Conservation (phyloP, 768 basidiomycete species). For the Chalciporus pseudorubinellus region DNA sequence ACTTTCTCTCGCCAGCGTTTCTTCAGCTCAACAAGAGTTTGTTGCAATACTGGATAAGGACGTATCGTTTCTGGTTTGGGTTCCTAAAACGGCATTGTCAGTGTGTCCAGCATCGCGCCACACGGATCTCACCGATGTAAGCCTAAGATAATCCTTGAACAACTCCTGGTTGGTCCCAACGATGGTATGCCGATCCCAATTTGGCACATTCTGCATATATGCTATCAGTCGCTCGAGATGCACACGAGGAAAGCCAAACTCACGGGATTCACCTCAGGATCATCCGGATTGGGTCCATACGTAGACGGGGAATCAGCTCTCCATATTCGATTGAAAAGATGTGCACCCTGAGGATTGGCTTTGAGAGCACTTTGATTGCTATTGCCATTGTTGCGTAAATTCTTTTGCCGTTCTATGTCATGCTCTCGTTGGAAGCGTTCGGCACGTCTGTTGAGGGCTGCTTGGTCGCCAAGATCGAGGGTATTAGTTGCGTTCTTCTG, state of each 20-base stretch:
- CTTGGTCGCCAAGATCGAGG: conserved; percentile 62
- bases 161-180: conserved; percentile 86
- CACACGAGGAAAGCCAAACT: conserved; percentile 24
- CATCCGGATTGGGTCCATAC: conserved; percentile 48
- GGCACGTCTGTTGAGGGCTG: conserved; percentile 72
- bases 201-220: conserved; percentile 75
- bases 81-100: conserved; percentile 54
- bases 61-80: conserved; percentile 94
- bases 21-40: conserved; percentile 85
- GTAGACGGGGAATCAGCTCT: conserved; percentile 50
- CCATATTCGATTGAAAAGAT: conserved; percentile 48
- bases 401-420: conserved; percentile 75
- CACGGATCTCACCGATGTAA: conserved; percentile 71
- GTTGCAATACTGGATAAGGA: conserved; percentile 78
- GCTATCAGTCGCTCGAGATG: conserved; percentile 7
- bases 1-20: conserved; percentile 78
- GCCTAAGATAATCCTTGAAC: conserved; percentile 93
- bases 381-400: conserved; percentile 29
- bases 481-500: conserved; percentile 36
- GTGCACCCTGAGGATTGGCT: conserved; percentile 48
- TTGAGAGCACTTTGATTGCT: conserved; percentile 36
- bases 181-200: conserved; percentile 96
- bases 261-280: conserved; percentile 73
- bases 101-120: background rate
- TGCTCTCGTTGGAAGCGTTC: conserved; percentile 90